phyloP scores from a whole-genome alignment of 768 basidiomycete genomes.

The Hemileccinum impolitum region DNA sequence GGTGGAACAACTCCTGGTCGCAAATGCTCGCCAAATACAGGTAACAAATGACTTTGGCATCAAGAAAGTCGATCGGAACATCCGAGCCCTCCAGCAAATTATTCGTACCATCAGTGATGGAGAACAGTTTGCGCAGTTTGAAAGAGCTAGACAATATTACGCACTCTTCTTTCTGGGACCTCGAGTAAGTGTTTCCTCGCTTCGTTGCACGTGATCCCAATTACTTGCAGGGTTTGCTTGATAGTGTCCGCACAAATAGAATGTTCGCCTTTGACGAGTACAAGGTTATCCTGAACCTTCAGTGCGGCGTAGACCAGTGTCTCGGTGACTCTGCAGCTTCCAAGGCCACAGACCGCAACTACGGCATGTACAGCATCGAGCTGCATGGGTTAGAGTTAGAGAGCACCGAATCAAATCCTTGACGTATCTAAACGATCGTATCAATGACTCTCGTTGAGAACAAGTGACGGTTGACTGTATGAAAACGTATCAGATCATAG shows the following conservation, averaged over 20 bases:
- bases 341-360: conserved; percentile 64
- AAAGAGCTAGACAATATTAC: conserved; percentile 77
- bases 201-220: background rate
- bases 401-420: conserved; percentile 36
- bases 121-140: conserved; percentile 73
- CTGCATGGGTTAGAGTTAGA: conserved; percentile 76
- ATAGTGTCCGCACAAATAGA: conserved; percentile 57
- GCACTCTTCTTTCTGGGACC: conserved; percentile 72
- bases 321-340: conserved; percentile 46
- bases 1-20: conserved; percentile 80
- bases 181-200: conserved; percentile 46
- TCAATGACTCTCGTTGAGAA: conserved; percentile 1
- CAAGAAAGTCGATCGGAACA: conserved; percentile 83
- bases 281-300: conserved; percentile 84
- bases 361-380: conserved; percentile 88
- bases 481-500: too few species aligned
- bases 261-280: conserved; percentile 89
- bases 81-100: conserved; percentile 90
- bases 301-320: conserved; percentile 75
- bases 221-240: conserved; percentile 60
- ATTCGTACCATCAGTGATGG: conserved; percentile 72
- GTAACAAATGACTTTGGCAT: conserved; percentile 72
- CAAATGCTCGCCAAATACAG: conserved; percentile 66
- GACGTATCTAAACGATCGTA: conserved; percentile 18
- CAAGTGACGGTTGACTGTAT: background rate